These are phyloP conservation scores for Mortierella sp. DNA, from an alignment of 371 early-diverging fungal species.

Conservation along the genomic window DNA sequence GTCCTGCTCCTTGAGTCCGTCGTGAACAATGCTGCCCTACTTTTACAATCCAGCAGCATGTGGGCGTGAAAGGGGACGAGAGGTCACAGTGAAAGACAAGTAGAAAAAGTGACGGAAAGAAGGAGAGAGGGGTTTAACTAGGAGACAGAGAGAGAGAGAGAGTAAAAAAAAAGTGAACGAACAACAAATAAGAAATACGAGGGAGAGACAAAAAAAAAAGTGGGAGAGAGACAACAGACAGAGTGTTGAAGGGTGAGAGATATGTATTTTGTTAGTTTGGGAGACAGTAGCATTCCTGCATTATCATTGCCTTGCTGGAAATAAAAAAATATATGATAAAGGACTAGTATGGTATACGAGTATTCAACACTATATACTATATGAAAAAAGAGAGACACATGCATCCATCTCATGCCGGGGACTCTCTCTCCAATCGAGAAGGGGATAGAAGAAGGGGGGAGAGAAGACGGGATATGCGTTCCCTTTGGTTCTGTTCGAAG, in stretches of 20 bases:
- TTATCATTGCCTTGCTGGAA: neutral
- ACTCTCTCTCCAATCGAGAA: neutral
- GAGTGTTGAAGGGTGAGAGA: neutral
- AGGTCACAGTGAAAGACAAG: neutral
- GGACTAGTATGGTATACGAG: neutral
- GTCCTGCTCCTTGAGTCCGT: neutral
- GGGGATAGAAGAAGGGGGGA: neutral
- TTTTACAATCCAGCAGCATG: neutral
- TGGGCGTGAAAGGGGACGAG: neutral
- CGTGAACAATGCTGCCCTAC: slow-evolving; percentile 4
- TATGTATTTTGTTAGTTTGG: neutral
- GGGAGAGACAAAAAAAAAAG: slow-evolving; percentile 4
- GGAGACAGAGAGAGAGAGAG: neutral
- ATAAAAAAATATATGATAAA: slow-evolving; percentile 1
- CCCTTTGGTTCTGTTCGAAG: neutral
- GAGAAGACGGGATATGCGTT: neutral
- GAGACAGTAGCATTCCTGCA: neutral
- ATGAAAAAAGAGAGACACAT: neutral
- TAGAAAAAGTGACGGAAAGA: neutral
- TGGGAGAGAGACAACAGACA: too few species aligned
- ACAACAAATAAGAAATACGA: slow-evolving; percentile 1
- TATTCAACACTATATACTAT: neutral
- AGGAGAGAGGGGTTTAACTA: neutral
- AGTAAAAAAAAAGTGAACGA: neutral
- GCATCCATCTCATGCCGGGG: slow-evolving; percentile 1